These are phyloP conservation scores for Grifola frondosa DNA, from an alignment of 1,284 basidiomycete genomes.

Conservation along the genomic window DNA sequence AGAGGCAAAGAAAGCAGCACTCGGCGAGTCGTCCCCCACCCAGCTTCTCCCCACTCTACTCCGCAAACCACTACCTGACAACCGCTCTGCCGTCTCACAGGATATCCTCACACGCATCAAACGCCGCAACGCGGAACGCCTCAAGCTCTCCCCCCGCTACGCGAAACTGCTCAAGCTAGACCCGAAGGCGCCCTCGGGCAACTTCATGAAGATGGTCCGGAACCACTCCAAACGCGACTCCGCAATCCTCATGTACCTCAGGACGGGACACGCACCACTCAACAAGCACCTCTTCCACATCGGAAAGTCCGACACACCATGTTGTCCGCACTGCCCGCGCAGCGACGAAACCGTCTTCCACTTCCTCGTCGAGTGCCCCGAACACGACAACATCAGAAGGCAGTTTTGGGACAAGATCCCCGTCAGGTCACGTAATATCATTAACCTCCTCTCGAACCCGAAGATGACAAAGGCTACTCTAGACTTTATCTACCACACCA, in stretches of 20 bases:
- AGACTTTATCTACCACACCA: no score
- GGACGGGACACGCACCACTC: conserved; percentile 27
- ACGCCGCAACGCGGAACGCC: no score
- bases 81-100: no score
- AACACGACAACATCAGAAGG: background rate
- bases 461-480: no score
- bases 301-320: conserved; percentile 10
- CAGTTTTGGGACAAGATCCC: no score
- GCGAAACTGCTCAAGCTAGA: no score
- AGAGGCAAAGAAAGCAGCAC: background rate
- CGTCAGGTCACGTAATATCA: no score
- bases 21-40: background rate
- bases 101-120: no score
- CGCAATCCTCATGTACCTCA: conserved; percentile 27
- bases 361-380: conserved; percentile 24
- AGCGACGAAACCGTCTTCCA: conserved; percentile 23
- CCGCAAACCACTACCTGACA: conserved; percentile 12
- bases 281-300: conserved; percentile 27
- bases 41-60: conserved; percentile 4
- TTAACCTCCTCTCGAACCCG: no score
- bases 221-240: conserved; percentile 11
- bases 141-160: no score
- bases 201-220: no score
- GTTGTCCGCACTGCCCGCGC: conserved; percentile 22
- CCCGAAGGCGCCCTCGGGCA: no score